Base-by-base conservation (phyloP, 768 basidiomycete species). In the Rhodotorula kratochvilovae region DNA sequence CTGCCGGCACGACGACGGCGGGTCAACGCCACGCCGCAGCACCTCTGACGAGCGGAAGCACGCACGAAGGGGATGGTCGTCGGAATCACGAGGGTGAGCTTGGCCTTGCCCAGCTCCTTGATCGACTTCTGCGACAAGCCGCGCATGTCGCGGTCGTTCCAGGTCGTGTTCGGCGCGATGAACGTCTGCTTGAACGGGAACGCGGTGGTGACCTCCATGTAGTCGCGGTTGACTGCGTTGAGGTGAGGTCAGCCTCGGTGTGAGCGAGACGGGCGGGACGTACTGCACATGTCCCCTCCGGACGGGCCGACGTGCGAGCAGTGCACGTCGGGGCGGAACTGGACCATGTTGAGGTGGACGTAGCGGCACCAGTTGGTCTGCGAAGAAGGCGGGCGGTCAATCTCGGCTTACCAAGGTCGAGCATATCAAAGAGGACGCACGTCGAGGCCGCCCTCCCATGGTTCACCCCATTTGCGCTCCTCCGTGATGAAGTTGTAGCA, bases 281-380 rank as follows among this genome's bases (percentile, higher is more conserved):
- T 21, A 55, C 54, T n/a, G 33, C 61, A 62, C 61, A 62, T 62
- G 61, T 62, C 61, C 33, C 61, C 61, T 23, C 61, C 61, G 16
- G 46, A 50, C 7, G 63, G 63, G 4, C 63, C 63, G 63, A 64
- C 48, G 54, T 64, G 63, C 4, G 53, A 5, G 53, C 63, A 64
- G 54, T 64, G 63, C 2, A 64, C 54, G 42, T 55, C 43, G 29
- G 63, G 63, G 8, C 63, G 63, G 53, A 33, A 55, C 4, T 19
- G 63, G 3, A 64, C 63, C 63, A 64, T 64, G 63, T 64, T 64
- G n/a, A 21, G 35, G 45, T 64, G 54, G 39, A 56, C n/a, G 63
- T 56, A 56, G 54, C 53, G 63, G 43, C 53, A 55, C 43, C 53
- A 56, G 3, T 21, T 54, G 6, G 63, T 64, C 63, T 64, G 51